A percentile compares a stretch with the other conserved stretches of the same genome.
Evolutionary conservation across 768 basidiomycete genomes (phyloP).

Genomic region (Calocera viscosa): DNA sequence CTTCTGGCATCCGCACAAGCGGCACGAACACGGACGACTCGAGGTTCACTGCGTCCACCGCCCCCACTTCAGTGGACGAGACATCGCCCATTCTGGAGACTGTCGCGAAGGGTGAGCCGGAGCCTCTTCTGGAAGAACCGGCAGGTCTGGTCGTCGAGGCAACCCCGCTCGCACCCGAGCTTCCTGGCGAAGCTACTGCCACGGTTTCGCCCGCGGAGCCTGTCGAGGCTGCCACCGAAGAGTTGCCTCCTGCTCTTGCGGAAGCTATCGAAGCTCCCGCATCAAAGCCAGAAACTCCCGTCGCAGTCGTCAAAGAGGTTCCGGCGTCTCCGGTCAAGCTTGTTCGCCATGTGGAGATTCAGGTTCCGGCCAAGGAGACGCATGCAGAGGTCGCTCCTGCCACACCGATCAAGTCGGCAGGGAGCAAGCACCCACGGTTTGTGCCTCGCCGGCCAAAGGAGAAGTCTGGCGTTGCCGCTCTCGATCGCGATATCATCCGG

Average conservation of each 20-base stretch:
- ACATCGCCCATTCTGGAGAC: not conserved
- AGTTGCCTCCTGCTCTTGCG: not conserved
- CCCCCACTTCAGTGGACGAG: not conserved
- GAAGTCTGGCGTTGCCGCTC: conserved; percentile 69
- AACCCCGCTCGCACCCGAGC: not conserved
- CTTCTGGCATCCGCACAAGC: conserved; percentile 7
- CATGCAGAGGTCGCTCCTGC: conserved; percentile 23
- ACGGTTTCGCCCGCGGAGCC: not conserved
- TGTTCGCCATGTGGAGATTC: not conserved
- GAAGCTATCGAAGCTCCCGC: not conserved
- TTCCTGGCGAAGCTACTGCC: not conserved
- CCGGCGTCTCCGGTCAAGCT: not conserved
- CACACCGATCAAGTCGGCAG: conserved; percentile 4
- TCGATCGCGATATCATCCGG: conserved; percentile 60
- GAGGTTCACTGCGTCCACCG: not conserved
- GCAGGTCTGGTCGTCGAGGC: not conserved
- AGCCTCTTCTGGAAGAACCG: not conserved
- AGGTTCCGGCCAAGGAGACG: not conserved
- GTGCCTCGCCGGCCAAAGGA: conserved; percentile 28
- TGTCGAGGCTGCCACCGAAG: not conserved
- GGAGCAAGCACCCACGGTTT: not conserved
- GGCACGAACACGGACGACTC: conserved; percentile 8
- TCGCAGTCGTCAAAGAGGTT: not conserved
- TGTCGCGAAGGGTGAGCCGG: not conserved
- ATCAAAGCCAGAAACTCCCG: not conserved